A percentile compares a stretch with the other conserved stretches of the same genome.
These are phyloP conservation scores for Microsporum ferrugineum DNA, from an alignment of 2,329 filamentous ascomycete species.

Conservation along the genomic window DNA sequence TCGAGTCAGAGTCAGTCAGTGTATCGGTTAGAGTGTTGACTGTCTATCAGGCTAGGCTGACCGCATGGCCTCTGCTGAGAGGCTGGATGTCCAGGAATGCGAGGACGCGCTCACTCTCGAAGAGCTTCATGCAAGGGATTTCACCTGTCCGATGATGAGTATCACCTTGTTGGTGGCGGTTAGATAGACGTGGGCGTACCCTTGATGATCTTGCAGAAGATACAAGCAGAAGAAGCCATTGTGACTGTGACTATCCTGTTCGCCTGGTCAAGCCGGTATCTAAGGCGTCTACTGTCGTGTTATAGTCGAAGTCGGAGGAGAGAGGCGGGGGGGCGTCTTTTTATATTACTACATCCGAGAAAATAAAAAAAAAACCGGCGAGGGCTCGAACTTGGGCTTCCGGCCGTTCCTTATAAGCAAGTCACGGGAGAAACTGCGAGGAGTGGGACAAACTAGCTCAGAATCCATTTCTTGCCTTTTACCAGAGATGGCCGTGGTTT, in stretches of 20 bases:
- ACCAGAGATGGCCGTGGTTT: constrained; percentile 65
- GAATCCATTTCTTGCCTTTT: constrained; percentile 71
- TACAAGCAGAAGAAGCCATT: constrained; percentile 50
- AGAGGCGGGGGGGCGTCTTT: not conserved
- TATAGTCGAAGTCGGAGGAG: not conserved
- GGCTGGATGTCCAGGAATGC: constrained; percentile 96
- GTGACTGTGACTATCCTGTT: constrained; percentile 9
- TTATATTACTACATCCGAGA: not conserved
- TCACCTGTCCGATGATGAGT: constrained; percentile 52
- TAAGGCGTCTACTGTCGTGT: not conserved
- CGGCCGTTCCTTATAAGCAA: constrained; percentile 1
- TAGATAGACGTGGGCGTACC: constrained; percentile 38
- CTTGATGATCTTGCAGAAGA: constrained; percentile 98
- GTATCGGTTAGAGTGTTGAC: not conserved
- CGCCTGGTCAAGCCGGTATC: not conserved
- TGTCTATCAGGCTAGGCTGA: constrained; percentile 36
- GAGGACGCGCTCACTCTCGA: constrained; percentile 83
- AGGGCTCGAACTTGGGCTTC: constrained; percentile 22
- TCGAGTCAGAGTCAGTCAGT: not conserved
- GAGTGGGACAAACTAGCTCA: constrained; percentile 59
- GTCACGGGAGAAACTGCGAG: constrained; percentile 21
- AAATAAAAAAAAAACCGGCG: not conserved
- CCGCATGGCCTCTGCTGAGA: constrained; percentile 75
- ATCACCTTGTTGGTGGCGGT: not conserved
- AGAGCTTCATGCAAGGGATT: constrained; percentile 92